Evolutionary conservation across 495 filamentous ascomycete species (phyloP).

Genomic region (Cercophora scortea): DNA sequence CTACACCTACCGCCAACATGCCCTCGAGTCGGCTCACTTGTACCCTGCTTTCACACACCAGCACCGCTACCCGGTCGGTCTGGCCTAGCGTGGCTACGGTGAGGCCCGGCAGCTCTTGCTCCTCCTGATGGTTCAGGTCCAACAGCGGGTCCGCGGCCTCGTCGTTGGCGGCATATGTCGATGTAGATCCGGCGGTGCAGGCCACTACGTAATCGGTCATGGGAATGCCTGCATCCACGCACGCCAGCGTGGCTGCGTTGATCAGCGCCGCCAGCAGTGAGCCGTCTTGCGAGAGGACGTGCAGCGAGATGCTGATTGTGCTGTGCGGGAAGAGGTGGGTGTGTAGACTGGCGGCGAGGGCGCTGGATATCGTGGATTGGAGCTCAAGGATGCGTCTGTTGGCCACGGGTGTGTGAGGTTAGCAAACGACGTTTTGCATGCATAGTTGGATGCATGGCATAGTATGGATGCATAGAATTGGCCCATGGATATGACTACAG

Average conservation of each 20-base stretch:
- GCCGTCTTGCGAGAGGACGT: conserved; percentile 86
- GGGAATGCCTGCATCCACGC: conserved; percentile 90
- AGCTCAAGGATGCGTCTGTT: conserved; percentile 72
- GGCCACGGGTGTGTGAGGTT: background rate
- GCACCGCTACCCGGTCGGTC: conserved; percentile 64
- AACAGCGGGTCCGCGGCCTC: conserved; percentile 75
- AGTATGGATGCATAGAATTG: no score
- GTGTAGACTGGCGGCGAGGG: conserved; percentile 68
- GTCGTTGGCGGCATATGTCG: conserved; percentile 54
- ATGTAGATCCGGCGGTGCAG: conserved; percentile 76
- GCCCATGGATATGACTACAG: background rate
- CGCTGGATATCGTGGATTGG: conserved; percentile 60
- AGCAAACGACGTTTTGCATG: no score
- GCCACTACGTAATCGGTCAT: conserved; percentile 88
- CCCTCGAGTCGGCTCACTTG: conserved; percentile 72
- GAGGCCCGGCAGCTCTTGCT: conserved; percentile 81
- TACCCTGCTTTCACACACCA: conserved; percentile 79
- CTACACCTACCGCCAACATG: conserved; percentile 85
- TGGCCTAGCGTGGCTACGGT: conserved; percentile 73
- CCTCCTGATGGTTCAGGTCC: conserved; percentile 79
- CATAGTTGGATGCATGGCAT: no score
- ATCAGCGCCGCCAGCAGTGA: conserved; percentile 81
- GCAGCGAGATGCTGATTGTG: conserved; percentile 72
- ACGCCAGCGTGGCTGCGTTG: conserved; percentile 86
- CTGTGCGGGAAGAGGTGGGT: conserved; percentile 85